Evolutionary conservation across 371 early-diverging fungal species (phyloP), one percentile per base, ranked within the genome.

Genomic region (Syncephalastrum monosporum): DNA sequence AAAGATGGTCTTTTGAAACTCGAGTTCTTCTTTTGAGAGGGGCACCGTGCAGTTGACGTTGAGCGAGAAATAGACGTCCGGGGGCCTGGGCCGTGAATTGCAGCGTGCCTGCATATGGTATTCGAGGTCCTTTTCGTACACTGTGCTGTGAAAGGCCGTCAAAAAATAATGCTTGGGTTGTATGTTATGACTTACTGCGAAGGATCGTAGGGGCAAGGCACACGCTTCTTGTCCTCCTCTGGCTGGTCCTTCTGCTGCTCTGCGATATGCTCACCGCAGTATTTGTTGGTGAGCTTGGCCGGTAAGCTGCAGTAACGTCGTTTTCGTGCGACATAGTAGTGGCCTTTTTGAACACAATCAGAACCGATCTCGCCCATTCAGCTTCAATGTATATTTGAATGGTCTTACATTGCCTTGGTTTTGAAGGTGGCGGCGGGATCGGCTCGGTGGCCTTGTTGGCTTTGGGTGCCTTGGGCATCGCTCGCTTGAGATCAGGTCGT

Each of bases 191-290:
- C 80, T 74, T 76, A 86, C 84, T 93, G 94, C 47, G 84, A 85
- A 23, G 81, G 82, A 62, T 92, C 92, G 53, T 83, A 89, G 7
- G 94, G 92, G 56, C 94, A 93, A 8, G 89, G 90, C 10, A 93
- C 75, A 16, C 94, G 81, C 21, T 43, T 48, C 23, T 25, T 52
- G 24, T 45, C 49, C 41, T 56, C 48, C 24, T 66, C 48, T 5
- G n/a, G 3, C 8, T 47, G 64, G 42, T 58, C 56, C 7, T 70
- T 61, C 43, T 74, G 69, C 42, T 66, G 57, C 19, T 70, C 62
- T 29, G 68, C 73, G 17, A 82, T 73, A 60, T 91, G 90, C 54
- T 93, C 91, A 10, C 91, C 91, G 63, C 93, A 93, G 63, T 81
- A 92, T 46, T 79, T 80, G 56, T 70, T 71, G 1, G 65, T 76